Base-by-base conservation (phyloP, 176 grass and related monocot species). In the Avena sativa region DNA sequence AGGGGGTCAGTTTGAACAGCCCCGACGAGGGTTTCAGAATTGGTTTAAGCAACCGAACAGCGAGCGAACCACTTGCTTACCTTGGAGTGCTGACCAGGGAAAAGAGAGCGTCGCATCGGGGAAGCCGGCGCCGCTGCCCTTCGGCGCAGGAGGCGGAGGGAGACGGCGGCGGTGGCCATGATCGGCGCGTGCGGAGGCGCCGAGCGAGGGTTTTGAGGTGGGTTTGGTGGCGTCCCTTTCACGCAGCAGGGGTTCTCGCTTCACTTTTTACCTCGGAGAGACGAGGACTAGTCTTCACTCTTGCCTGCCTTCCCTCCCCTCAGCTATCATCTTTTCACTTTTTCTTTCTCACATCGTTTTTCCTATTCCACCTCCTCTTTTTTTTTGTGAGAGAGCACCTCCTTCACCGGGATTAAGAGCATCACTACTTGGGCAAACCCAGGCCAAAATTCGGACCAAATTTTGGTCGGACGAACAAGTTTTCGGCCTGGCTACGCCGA, bases 111-210 rank as follows among this genome's bases (percentile, higher is more conserved):
- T 30, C 28, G 62, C 62, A 65, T 65, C 62, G 25, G 62, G 32
- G 16, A 69, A 15, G 15, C 30, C 65, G 65, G 30, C 15, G 14
- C 30, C 30, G 15, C 6, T 69, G 32, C 32, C 15, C 32, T 15
- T 32, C 32, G 66, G 32, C 66, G 66, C 66, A 40, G 32, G 66
- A 69, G 66, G 66, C 66, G 66, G 66, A 69, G 66, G 66, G 32
- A 32, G n/a, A n/a, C n/a, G 59, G 59, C 59, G 4, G 59, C 9
- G 66, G 66, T 69, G 66, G 66, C 32, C 66, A 69, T 69, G 66
- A 69, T 69, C 66, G 32, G 32, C 32, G 32, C 32, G 65, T 69
- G 30, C 65, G 32, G 65, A 67, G 65, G 30, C 15, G 65, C 1
- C 66, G 32, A 69, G 32, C 66, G 32, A 69, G 32, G 66, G 66